Base-by-base conservation (phyloP, 805 yeast species). In the Starmerella cellae region DNA sequence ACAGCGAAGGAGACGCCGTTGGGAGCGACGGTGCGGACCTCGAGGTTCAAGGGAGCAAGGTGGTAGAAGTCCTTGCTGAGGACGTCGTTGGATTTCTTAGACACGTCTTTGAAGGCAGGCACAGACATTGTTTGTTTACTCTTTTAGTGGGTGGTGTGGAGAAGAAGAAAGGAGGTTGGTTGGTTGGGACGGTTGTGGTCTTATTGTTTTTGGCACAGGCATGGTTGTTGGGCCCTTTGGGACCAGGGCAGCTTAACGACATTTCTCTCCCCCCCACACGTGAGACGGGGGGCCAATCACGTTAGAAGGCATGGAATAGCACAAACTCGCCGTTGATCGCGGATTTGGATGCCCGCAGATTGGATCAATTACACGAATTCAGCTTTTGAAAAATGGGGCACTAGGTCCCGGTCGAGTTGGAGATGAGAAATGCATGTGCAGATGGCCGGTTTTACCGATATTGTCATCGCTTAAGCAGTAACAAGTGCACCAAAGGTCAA, bases 1-100 rank as follows among this genome's bases (percentile, higher is more conserved):
- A 84, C 82, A 59, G 91, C 74, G 77, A 91, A 91, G 48, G 84
- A 74, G 45, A 88, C 96, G 58, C 96, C 96, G 65, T 85, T 88
- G 64, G 95, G 94, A 57, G 98, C 95, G 53, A 74, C 74, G 55
- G 97, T 80, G 72, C 82, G 81, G 59, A 88, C 77, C 61, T 83
- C 95, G 54, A 91, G 73, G 45, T 91, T 68, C 54, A 91, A 91
- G 50, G 91, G 82, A 52, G 88, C 68, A 55, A 74, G 69, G 72
- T 91, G 97, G 79, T 72, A 91, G 77, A 85, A 91, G 69, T 91
- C 98, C 67, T 71, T 79, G 69, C 74, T 73, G 63, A 91, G 75
- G 58, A 91, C 75, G 68, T 79, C 91, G 71, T 85, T 87, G 68
- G 94, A 73, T 63, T 82, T 75, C 71, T 85, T 87, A 63, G 93